Evolutionary conservation across 148 eudicot species (phyloP).

Genomic region (Bassia scoparia): DNA sequence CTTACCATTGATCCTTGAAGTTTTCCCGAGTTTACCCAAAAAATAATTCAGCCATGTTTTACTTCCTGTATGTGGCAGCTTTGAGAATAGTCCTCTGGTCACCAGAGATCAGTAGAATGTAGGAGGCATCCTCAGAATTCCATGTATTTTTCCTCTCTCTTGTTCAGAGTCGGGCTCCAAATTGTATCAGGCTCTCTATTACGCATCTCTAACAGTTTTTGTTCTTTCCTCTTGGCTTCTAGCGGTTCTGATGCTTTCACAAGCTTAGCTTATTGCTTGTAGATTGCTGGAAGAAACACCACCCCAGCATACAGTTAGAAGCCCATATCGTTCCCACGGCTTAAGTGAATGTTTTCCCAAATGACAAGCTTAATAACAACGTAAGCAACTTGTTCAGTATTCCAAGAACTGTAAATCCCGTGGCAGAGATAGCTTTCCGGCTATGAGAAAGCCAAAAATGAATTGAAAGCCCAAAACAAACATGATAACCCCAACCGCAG

Average conservation of each 20-base stretch:
- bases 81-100: neutral
- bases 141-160: constrained; percentile 35
- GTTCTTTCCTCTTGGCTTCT: constrained; percentile 53
- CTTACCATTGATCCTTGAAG: neutral
- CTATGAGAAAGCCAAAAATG: constrained; percentile 98
- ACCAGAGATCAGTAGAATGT: neutral
- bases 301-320: constrained; percentile 89
- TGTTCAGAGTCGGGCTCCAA: constrained; percentile 31
- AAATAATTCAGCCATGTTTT: neutral
- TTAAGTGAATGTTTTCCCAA: constrained; percentile 94
- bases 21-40: constrained; percentile 13
- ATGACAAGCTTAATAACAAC: constrained; percentile 81
- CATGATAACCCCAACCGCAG: constrained; percentile 87
- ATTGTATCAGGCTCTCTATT: constrained; percentile 24
- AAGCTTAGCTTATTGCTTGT: constrained; percentile 54
- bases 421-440: constrained; percentile 88
- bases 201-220: constrained; percentile 78
- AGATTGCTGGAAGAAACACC: constrained; percentile 81
- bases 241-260: constrained; percentile 39
- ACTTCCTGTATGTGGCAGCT: neutral
- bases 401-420: constrained; percentile 95
- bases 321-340: constrained; percentile 87
- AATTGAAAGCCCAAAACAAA: constrained; percentile 87
- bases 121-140: neutral
- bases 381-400: constrained; percentile 87